Base-by-base conservation (phyloP, 2,329 filamentous ascomycete species). In the Trichocomaceae sp. region DNA sequence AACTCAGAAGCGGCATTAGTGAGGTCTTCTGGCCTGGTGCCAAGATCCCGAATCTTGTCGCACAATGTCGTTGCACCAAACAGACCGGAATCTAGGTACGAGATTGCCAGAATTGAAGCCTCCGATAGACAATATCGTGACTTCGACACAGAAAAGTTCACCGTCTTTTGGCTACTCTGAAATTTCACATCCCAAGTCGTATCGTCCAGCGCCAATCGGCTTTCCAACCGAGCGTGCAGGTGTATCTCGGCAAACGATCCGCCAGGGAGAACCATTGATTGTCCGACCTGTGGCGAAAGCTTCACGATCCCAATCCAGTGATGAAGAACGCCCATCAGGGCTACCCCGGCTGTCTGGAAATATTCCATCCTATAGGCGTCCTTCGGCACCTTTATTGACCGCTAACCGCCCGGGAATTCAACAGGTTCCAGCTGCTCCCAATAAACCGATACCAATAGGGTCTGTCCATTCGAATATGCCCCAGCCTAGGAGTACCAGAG, bases 31-130 rank as follows among this genome's bases (percentile, higher is more conserved):
- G 61, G 55, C 62, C 63, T 63, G 61, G 56, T 64, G 57, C 61
- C 60, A 58, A 62, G 59, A 59, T 58, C 58, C 63, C 55, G 56
- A 48, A 54, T 56, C 54, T 57, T 57, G 60, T 68, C 63, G 53
- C 62, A 68, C 60, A 58, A 74, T 74, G 72, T 64, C 66, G 59
- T 69, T 65, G 60, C 63, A 70, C 63, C 69, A 59, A 60, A 58
- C 60, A 60, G 65, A 65, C 59, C 63, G 62, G 47, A 60, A 62
- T 59, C 65, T 64, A 60, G 63, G 63, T 63, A 63, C 64, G 57
- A 62, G 63, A 58, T 55, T 65, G 45, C 64, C 59, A 59, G 60
- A 66, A 59, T 54, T 59, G 54, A 61, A 59, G 48, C 50, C 59
- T 51, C 62, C 64, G 52, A 46, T 57, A 56, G 60, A 61, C 59